Percentiles rank a stretch among this genome's conserved stretches.
Conservation (phyloP, 73 alveolate genomes). For the Paraurostyla sp. region DNA sequence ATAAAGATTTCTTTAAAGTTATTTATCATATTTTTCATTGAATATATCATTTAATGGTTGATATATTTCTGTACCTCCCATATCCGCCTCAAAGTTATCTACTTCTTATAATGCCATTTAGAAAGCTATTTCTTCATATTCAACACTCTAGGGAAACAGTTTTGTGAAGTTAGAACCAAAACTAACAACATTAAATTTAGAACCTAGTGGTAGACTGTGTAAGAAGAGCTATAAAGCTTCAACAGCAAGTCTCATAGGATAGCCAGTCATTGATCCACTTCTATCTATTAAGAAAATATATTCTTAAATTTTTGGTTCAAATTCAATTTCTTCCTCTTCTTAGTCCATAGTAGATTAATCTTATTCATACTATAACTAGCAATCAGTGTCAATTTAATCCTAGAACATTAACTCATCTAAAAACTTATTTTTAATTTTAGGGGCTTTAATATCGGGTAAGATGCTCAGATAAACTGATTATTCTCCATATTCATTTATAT, state of each 20-base stretch:
- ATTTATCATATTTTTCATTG: conserved; percentile 14
- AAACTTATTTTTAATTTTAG: neutral
- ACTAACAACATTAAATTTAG: conserved; percentile 83
- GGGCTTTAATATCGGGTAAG: conserved; percentile 9
- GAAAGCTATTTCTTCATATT: conserved; percentile 65
- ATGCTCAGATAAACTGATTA: neutral
- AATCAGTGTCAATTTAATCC: neutral
- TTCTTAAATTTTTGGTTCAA: conserved; percentile 52
- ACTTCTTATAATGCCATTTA: conserved; percentile 66
- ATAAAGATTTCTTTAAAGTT: conserved; percentile 82
- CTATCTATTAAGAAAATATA: conserved; percentile 85
- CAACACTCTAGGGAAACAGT: conserved; percentile 63
- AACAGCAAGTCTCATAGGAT: conserved; percentile 79
- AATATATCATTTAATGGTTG: conserved; percentile 85
- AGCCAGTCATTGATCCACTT: conserved; percentile 93
- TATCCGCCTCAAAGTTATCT: conserved; percentile 76
- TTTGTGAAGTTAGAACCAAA: conserved; percentile 78
- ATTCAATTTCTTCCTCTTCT: neutral
- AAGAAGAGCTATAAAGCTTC: conserved; percentile 82
- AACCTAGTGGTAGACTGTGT: conserved; percentile 83
- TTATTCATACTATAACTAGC: neutral
- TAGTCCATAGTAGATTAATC: neutral
- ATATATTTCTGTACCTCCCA: conserved; percentile 95
- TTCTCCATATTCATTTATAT: neutral
- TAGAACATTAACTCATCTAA: neutral